Evolutionary conservation across 2,329 filamentous ascomycete species (phyloP).

Genomic region (Aspergillus fumigatiaffinis): DNA sequence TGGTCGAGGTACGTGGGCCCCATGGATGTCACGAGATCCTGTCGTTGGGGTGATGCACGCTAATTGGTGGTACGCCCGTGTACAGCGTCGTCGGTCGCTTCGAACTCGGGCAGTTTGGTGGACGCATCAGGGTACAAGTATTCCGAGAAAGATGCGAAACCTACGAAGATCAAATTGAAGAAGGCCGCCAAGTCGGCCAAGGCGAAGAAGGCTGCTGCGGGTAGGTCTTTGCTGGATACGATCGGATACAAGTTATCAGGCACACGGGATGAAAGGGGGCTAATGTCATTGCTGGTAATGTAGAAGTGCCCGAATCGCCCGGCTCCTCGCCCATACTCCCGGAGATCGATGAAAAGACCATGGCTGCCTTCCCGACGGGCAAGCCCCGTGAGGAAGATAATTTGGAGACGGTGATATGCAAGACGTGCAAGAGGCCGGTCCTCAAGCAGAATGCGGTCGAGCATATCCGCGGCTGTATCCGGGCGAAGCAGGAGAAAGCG

Average conservation of each 20-base stretch:
- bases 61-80: not conserved
- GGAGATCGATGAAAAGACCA: conserved; percentile 68
- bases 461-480: conserved; percentile 80
- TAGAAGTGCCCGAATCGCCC: conserved; percentile 27
- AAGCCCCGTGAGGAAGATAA: conserved; percentile 78
- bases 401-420: conserved; percentile 78
- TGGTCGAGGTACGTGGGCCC: conserved; percentile 29
- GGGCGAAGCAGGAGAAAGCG: conserved; percentile 77
- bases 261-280: not conserved
- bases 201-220: conserved; percentile 6
- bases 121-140: conserved; percentile 46
- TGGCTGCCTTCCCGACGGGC: conserved; percentile 76
- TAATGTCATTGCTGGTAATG: not conserved
- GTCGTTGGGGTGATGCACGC: not conserved
- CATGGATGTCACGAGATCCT: conserved; percentile 2
- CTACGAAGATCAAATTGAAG: conserved; percentile 44
- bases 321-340: conserved; percentile 43
- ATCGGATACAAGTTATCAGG: not conserved
- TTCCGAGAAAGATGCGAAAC: conserved; percentile 42
- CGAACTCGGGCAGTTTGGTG: conserved; percentile 36
- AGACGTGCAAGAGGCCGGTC: conserved; percentile 88
- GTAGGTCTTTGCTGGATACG: not conserved
- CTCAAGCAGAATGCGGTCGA: conserved; percentile 69
- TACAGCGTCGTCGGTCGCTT: conserved; percentile 25
- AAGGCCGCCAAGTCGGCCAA: conserved; percentile 33